phyloP scores from a whole-genome alignment of 2,329 filamentous ascomycete species.

The Aspergillus brunneoviolaceus region DNA sequence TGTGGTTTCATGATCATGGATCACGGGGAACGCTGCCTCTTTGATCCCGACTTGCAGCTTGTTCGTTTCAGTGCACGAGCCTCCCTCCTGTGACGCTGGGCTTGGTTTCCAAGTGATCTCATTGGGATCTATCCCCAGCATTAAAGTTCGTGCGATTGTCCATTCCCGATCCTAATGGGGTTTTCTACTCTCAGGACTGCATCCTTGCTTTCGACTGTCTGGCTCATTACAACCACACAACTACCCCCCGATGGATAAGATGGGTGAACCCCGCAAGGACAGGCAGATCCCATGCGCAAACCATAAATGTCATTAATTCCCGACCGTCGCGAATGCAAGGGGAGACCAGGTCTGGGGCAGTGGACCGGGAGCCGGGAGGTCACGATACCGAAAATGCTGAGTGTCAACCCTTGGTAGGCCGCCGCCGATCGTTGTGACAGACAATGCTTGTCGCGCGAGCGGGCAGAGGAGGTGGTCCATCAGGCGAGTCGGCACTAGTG shows the following conservation, averaged over 20 bases:
- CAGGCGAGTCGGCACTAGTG: background rate
- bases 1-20: no score
- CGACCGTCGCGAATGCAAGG: background rate
- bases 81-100: background rate
- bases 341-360: background rate
- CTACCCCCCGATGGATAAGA: background rate
- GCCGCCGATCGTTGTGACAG: background rate
- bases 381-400: background rate
- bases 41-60: background rate
- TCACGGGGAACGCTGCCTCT: background rate
- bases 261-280: background rate
- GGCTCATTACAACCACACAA: background rate
- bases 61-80: background rate
- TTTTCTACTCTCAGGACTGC: background rate
- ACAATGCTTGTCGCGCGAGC: background rate
- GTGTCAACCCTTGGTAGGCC: constrained; percentile 5
- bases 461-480: background rate
- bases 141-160: background rate
- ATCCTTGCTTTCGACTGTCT: background rate
- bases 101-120: background rate
- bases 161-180: background rate
- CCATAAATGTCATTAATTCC: background rate
- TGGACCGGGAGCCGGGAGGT: background rate
- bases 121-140: background rate
- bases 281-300: background rate